Evolutionary conservation across 495 filamentous ascomycete species (phyloP).

Genomic region (Wilcoxina mikolae): DNA sequence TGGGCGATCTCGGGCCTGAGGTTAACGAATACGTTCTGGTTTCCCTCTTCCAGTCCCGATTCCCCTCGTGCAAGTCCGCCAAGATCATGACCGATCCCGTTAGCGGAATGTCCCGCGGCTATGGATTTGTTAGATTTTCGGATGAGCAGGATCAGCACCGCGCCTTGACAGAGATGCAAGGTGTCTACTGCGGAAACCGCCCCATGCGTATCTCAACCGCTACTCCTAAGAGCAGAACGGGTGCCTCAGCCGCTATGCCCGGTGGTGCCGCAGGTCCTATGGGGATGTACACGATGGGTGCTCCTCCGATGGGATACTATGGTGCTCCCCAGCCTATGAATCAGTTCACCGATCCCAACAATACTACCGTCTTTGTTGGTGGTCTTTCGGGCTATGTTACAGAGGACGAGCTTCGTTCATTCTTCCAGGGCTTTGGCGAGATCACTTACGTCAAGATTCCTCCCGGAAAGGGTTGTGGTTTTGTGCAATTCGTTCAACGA

Average conservation of each 20-base stretch:
- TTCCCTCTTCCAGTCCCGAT: constrained; percentile 88
- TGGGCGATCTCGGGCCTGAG: constrained; percentile 93
- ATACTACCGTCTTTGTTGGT: constrained; percentile 98
- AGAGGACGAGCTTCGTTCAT: constrained; percentile 95
- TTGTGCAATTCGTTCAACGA: constrained; percentile 98
- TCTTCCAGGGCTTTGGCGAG: constrained; percentile 99
- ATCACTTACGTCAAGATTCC: constrained; percentile 99
- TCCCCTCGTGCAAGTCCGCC: constrained; percentile 94
- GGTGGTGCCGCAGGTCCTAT: constrained; percentile 36
- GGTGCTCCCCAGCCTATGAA: constrained; percentile 92
- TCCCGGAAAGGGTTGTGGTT: constrained; percentile 96
- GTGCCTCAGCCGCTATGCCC: constrained; percentile 41
- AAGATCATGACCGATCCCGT: constrained; percentile 99
- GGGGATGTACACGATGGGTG: constrained; percentile 52
- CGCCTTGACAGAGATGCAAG: constrained; percentile 93
- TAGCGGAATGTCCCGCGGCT: constrained; percentile 91
- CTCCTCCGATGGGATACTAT: constrained; percentile 67
- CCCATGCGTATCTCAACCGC: constrained; percentile 98
- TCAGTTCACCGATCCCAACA: constrained; percentile 99
- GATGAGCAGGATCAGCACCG: constrained; percentile 90
- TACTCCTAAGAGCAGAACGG: constrained; percentile 76
- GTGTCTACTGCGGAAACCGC: constrained; percentile 96
- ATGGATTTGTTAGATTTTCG: constrained; percentile 94
- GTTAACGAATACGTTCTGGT: constrained; percentile 98
- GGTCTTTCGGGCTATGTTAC: constrained; percentile 97